These are phyloP conservation scores for Jaltomata sinuosa DNA, from an alignment of 257 asterid genomes.

Conservation along the genomic window DNA sequence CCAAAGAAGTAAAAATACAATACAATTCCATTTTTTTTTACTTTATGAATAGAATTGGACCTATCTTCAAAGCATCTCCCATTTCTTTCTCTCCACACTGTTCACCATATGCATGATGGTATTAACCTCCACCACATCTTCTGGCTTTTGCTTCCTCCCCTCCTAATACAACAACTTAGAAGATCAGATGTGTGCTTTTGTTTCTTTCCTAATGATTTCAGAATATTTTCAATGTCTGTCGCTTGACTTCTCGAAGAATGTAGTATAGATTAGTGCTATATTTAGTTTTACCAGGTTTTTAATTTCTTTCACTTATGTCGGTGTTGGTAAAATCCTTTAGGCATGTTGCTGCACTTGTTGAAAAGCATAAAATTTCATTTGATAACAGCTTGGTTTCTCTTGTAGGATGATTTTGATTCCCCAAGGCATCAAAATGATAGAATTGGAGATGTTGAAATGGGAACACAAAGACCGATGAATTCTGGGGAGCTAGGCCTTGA, in stretches of 20 bases:
- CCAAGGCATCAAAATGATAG: constrained; percentile 51
- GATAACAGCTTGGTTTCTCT: background rate
- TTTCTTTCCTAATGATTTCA: background rate
- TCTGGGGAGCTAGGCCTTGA: constrained; percentile 73
- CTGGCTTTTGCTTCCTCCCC: too few relatives aligned
- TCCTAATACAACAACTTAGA: too few relatives aligned
- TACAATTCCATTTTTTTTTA: too few relatives aligned
- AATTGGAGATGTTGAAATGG: constrained; percentile 86
- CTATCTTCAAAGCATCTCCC: too few relatives aligned
- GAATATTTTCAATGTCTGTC: background rate
- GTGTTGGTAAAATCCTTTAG: background rate
- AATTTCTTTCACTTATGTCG: background rate
- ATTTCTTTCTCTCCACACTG: too few relatives aligned
- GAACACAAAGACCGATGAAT: constrained; percentile 41
- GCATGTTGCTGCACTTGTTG: background rate
- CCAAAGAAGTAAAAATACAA: too few relatives aligned
- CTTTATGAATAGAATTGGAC: too few relatives aligned
- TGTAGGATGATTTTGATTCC: constrained; percentile 21
- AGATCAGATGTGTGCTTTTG: too few relatives aligned
- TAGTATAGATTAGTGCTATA: background rate
- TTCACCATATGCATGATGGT: too few relatives aligned
- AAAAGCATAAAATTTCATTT: background rate
- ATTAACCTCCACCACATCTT: too few relatives aligned
- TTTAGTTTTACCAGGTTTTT: background rate
- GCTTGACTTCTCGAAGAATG: background rate